A percentile compares a stretch with the other conserved stretches of the same genome.
Evolutionary conservation across 2,329 filamentous ascomycete genomes (phyloP).

Genomic region (Alternaria alternata): DNA sequence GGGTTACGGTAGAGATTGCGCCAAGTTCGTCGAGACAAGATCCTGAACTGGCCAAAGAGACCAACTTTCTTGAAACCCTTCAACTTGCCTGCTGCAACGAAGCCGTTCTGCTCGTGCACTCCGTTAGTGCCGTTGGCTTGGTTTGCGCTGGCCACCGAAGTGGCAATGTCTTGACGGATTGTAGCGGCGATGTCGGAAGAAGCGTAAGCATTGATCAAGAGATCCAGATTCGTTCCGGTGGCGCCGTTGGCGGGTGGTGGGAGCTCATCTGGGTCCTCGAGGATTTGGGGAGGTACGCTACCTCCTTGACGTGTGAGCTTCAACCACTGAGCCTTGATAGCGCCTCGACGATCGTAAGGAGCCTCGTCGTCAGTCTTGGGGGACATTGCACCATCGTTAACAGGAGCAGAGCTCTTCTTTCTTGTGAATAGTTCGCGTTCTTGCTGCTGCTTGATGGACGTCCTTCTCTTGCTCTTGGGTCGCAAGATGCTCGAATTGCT

Average conservation of each 20-base stretch:
- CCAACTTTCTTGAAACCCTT: slow-evolving; percentile 85
- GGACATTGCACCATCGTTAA: slow-evolving; percentile 60
- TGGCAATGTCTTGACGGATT: slow-evolving; percentile 80
- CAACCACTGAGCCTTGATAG: slow-evolving; percentile 65
- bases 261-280: slow-evolving; percentile 74
- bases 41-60: slow-evolving; percentile 81
- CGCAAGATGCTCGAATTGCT: slow-evolving; percentile 67
- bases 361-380: slow-evolving; percentile 71
- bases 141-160: slow-evolving; percentile 70
- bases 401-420: slow-evolving; percentile 68
- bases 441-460: slow-evolving; percentile 85
- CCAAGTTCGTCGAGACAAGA: slow-evolving; percentile 91
- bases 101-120: slow-evolving; percentile 60
- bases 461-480: slow-evolving; percentile 73
- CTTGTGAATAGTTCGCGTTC: slow-evolving; percentile 90
- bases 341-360: slow-evolving; percentile 59
- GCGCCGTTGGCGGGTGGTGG: slow-evolving; percentile 65
- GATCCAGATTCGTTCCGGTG: slow-evolving; percentile 78
- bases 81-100: slow-evolving; percentile 68
- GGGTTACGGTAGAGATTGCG: slow-evolving; percentile 97
- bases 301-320: slow-evolving; percentile 64
- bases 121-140: slow-evolving; percentile 73
- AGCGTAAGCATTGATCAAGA: slow-evolving; percentile 77
- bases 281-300: slow-evolving; percentile 65
- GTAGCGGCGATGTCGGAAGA: slow-evolving; percentile 78